phyloP scores from a whole-genome alignment of 2,329 filamentous ascomycete genomes.

The Cladosporium sp. region DNA sequence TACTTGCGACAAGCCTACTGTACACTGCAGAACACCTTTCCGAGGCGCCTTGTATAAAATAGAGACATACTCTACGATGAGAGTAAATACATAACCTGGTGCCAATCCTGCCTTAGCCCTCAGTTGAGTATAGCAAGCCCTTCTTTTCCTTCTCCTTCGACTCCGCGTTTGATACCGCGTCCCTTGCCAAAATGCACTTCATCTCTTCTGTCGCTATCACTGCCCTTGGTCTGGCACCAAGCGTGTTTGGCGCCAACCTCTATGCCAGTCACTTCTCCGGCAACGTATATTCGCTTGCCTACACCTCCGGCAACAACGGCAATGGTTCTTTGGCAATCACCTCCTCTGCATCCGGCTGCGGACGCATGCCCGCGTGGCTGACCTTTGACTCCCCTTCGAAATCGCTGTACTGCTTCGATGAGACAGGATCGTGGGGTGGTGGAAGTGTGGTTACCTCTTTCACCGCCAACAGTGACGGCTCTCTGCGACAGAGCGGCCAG shows the following conservation, averaged over 20 bases:
- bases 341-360: conserved; percentile 9
- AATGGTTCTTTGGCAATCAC: conserved; percentile 11
- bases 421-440: conserved; percentile 11
- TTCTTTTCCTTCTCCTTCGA: conserved; percentile 1
- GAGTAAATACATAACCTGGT: conserved; percentile 7
- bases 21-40: neutral
- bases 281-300: conserved; percentile 11
- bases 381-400: conserved; percentile 9
- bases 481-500: conserved; percentile 5
- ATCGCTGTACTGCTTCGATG: conserved; percentile 14
- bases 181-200: conserved; percentile 3
- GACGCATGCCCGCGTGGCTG: conserved; percentile 15
- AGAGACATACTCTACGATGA: neutral
- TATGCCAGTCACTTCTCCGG: conserved; percentile 12
- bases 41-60: conserved; percentile 3
- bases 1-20: conserved; percentile 9
- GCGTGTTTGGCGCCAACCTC: conserved; percentile 6
- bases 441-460: conserved; percentile 11
- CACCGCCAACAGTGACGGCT: conserved; percentile 1
- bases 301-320: conserved; percentile 9
- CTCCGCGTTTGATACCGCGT: conserved; percentile 10
- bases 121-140: neutral
- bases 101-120: neutral
- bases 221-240: conserved; percentile 12
- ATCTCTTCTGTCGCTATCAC: conserved; percentile 6